Evolutionary conservation across 495 filamentous ascomycete genomes (phyloP), one percentile per base, ranked within the genome.

Genomic region (Penicillium diatomitis): DNA sequence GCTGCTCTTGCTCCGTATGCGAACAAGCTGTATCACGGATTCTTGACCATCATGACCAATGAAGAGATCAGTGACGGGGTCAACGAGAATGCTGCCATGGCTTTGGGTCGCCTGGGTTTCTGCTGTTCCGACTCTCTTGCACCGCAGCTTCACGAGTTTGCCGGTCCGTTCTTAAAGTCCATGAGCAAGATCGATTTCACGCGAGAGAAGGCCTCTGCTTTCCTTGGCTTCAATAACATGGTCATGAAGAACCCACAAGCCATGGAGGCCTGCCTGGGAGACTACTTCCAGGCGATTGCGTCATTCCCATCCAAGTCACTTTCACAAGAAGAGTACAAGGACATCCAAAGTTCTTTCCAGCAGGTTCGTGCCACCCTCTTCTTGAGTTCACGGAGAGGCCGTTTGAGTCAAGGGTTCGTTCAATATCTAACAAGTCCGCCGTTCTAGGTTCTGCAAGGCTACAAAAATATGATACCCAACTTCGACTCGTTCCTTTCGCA

Each of bases 81-180:
- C 8, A 86, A 84, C 42, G 94, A 97, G 63, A 97, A 97, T 61
- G 91, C 92, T 1, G 90, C 90, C 3, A 92, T 96, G 63, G 90
- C 91, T 7, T 70, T 99, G 9, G 94, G 92, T 12, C 80, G 92
- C 33, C 74, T 99, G 29, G 92, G 94, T 6, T 76, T 96, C n/a
- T 84, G 82, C 49, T 87, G 84, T 57, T 75, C 84, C 30, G 82
- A 85, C 27, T 69, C 82, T 34, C 74, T 97, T 37, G 87, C 90
- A 0, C 86, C 89, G 7, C 84, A 87, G 37, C 77, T 99, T n/a
- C 73, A 79, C 33, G 81, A 77, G 38, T 94, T 91, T 52, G 89
- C 90, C 2, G 77, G 81, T 7, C 78, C 83, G 4, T 97, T 96
- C 68, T 67, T 99, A 38, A 76, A 75, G 39, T 82, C 87, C 0